Conservation (phyloP, 208 protist species). For the Acanthamoeba healyi region DNA sequence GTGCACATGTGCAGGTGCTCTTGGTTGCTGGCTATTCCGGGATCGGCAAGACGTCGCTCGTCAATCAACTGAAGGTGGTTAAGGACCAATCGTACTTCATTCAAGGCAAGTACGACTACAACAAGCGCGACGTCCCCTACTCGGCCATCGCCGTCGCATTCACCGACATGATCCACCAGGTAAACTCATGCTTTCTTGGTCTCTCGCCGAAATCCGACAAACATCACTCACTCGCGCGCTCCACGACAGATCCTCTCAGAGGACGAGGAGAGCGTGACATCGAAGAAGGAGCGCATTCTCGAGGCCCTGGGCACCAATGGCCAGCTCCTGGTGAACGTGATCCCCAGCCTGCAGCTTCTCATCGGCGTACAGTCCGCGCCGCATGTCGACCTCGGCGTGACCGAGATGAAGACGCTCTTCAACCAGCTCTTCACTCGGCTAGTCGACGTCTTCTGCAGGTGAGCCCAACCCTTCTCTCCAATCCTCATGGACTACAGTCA, state of each 20-base stretch:
- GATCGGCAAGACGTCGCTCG: conserved; percentile 55
- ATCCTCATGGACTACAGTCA: too few relatives aligned
- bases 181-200: neutral
- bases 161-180: conserved; percentile 55
- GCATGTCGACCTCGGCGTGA: conserved; percentile 39
- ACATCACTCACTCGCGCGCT: neutral
- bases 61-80: conserved; percentile 49
- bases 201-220: too few relatives aligned
- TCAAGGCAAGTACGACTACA: conserved; percentile 68
- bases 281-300: neutral
- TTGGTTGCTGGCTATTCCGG: conserved; percentile 43
- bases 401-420: conserved; percentile 61
- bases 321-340: conserved; percentile 62
- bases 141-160: conserved; percentile 60
- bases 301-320: conserved; percentile 20
- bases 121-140: conserved; percentile 73
- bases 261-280: conserved; percentile 30
- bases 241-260: conserved; percentile 35
- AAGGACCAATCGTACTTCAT: conserved; percentile 64
- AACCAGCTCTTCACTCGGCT: conserved; percentile 61
- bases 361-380: conserved; percentile 19
- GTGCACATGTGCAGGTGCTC: conserved; percentile 2
- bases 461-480: too few relatives aligned
- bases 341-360: conserved; percentile 50
- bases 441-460: conserved; percentile 39